These are phyloP conservation scores for Thalassiosira livingstoniorum DNA, from an alignment of 352 stramenopile species.

Conservation along the genomic window DNA sequence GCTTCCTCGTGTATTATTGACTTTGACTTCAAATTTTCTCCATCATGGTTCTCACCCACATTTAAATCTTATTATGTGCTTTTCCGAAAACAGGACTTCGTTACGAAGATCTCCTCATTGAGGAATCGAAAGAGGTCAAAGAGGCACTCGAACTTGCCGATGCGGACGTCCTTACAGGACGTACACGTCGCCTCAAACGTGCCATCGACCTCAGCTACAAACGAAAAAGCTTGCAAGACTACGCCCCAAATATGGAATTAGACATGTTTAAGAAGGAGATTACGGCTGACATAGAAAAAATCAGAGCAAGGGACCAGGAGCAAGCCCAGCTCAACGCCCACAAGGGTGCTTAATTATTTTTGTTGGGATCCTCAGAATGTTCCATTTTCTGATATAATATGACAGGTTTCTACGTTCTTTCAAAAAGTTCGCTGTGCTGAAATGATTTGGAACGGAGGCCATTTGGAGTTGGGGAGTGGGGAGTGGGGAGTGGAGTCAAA, in stretches of 20 bases:
- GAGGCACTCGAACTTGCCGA: conserved; percentile 82
- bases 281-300: conserved; percentile 78
- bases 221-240: conserved; percentile 82
- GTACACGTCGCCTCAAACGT: conserved; percentile 82
- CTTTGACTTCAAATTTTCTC: too few species aligned
- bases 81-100: conserved; percentile 66
- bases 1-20: too few species aligned
- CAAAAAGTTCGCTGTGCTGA: too few species aligned
- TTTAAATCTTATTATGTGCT: conserved; percentile 10
- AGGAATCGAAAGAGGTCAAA: conserved; percentile 72
- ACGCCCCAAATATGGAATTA: conserved; percentile 75
- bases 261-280: conserved; percentile 83
- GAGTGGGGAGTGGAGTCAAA: too few species aligned
- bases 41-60: too few species aligned
- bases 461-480: too few species aligned
- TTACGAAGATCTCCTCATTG: conserved; percentile 84
- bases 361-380: too few species aligned
- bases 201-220: conserved; percentile 86
- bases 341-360: conserved; percentile 61
- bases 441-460: too few species aligned
- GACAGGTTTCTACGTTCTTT: too few species aligned
- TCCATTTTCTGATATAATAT: too few species aligned
- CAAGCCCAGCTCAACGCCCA: conserved; percentile 82
- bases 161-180: conserved; percentile 76
- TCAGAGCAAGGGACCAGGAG: conserved; percentile 80